A percentile compares a stretch with the other conserved stretches of the same genome.
phyloP scores from a whole-genome alignment of 352 stramenopile genomes.

The Globisporangium nagaii region DNA sequence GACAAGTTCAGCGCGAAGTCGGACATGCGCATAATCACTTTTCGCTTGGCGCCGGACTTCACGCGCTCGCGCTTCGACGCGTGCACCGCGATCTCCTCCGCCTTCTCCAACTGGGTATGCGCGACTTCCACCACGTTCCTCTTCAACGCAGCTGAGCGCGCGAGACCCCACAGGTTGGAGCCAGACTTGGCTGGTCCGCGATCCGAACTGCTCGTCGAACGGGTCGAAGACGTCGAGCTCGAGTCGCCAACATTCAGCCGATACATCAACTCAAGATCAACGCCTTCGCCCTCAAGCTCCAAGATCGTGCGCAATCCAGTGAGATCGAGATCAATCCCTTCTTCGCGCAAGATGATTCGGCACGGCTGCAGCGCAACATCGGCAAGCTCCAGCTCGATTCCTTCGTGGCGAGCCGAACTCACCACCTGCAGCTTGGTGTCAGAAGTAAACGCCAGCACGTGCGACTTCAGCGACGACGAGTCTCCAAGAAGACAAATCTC shows the following conservation, averaged over 20 bases:
- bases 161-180: slow-evolving; percentile 52
- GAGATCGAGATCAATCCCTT: slow-evolving; percentile 76
- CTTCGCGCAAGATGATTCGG: slow-evolving; percentile 44
- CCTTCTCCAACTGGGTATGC: slow-evolving; percentile 35
- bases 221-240: slow-evolving; percentile 15
- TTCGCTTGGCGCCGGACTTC: slow-evolving; percentile 51
- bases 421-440: slow-evolving; percentile 60
- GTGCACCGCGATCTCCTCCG: slow-evolving; percentile 23
- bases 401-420: slow-evolving; percentile 59
- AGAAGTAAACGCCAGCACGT: slow-evolving; percentile 77
- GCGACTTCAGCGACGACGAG: slow-evolving; percentile 58
- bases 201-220: slow-evolving; percentile 2
- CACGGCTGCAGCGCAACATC: slow-evolving; percentile 82
- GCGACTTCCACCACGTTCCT: slow-evolving; percentile 61
- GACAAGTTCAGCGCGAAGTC: slow-evolving; percentile 84
- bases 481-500: slow-evolving; percentile 82
- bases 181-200: slow-evolving; percentile 19
- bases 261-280: slow-evolving; percentile 77
- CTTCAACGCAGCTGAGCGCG: slow-evolving; percentile 41
- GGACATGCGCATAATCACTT: slow-evolving; percentile 75
- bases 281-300: slow-evolving; percentile 82
- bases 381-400: slow-evolving; percentile 63
- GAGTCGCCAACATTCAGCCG: slow-evolving; percentile 46
- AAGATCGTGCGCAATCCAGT: slow-evolving; percentile 68
- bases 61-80: slow-evolving; percentile 27